Evolutionary conservation across 192 early-diverging fungal genomes (phyloP).

Genomic region (Polychytrium aggregatum): DNA sequence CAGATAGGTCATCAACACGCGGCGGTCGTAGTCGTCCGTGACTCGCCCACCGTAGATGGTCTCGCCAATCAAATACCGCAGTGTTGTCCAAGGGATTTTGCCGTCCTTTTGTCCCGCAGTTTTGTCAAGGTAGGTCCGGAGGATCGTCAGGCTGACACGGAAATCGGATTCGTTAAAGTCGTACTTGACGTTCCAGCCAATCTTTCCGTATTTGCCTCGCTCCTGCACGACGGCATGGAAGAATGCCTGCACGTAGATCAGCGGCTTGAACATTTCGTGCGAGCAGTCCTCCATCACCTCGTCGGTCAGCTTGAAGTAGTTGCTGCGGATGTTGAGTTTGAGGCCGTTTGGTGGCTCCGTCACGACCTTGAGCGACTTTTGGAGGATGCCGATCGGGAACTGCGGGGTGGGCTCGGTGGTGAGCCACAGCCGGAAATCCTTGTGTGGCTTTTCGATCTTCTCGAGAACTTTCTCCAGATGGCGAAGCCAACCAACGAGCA

Average conservation of each 20-base stretch:
- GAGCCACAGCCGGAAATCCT: slow-evolving; percentile 48
- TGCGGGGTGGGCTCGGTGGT: slow-evolving; percentile 45
- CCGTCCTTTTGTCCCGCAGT: slow-evolving; percentile 32
- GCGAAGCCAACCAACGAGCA: slow-evolving; percentile 42
- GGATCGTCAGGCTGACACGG: slow-evolving; percentile 39
- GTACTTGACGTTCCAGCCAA: slow-evolving; percentile 54
- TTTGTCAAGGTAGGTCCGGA: slow-evolving; percentile 49
- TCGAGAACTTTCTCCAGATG: slow-evolving; percentile 46
- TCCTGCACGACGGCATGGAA: slow-evolving; percentile 56
- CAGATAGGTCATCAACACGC: slow-evolving; percentile 47
- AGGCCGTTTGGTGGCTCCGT: slow-evolving; percentile 53
- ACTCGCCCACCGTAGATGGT: slow-evolving; percentile 56
- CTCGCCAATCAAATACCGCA: slow-evolving; percentile 50
- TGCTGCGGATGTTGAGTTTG: slow-evolving; percentile 44
- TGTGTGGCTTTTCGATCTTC: slow-evolving; percentile 53
- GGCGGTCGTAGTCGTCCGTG: slow-evolving; percentile 52
- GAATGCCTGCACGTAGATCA: slow-evolving; percentile 47
- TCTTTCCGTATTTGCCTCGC: slow-evolving; percentile 52
- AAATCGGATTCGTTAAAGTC: slow-evolving; percentile 58
- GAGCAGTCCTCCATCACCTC: slow-evolving; percentile 40
- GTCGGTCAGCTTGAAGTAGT: slow-evolving; percentile 46
- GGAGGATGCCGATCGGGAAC: slow-evolving; percentile 53
- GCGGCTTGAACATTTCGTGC: slow-evolving; percentile 40
- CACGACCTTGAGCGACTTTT: slow-evolving; percentile 50
- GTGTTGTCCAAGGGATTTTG: slow-evolving; percentile 55